Base-by-base conservation (phyloP, 2,329 filamentous ascomycete species). In the Aspergillus brunneoviolaceus region DNA sequence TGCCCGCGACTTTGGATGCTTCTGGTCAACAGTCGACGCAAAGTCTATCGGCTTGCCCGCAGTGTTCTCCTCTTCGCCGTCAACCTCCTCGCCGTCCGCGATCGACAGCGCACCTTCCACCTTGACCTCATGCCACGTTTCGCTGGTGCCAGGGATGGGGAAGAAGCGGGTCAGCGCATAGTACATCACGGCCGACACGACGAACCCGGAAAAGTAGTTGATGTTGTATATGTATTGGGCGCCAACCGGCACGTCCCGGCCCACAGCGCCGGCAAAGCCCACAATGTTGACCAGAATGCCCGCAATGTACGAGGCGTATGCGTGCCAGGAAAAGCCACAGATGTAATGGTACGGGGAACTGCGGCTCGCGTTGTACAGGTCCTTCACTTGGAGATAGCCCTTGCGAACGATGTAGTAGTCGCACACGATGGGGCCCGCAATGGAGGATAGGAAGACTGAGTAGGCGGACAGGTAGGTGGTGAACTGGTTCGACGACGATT, bases 231-330 rank as follows among this genome's bases (percentile, higher is more conserved):
- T 86, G 71, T 96, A 96, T 0, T 84, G 86, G 0, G 94, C 93
- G 1, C 89, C 92, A 5, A 85, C 80, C 0, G 94, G 93, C 0
- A 96, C 91, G 0, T 78, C 71, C 21, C 73, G 76, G 0, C 91
- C 91, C 27, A 96, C 84, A 0, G 90, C 92, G 2, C 91, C 92
- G 0, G 87, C 92, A 66, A 97, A 97, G 0, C 93, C 93, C 4
- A 96, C 91, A 4, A 97, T 90, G 68, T 96, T 96, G 80, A 96
- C 89, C 5, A 95, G 73, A 63, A 96, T 96, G 12, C 92, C 92
- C 1, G 85, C 80, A 60, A 96, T 84, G 73, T 96, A 96, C 0
- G 93, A 90, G 0, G 81, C 84, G 68, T 96, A 97, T 1, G 86
- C 93, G 48, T 91, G 87, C 89, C 90, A 95, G 73, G 94, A 86